Base-by-base conservation (phyloP, 495 filamentous ascomycete genomes). In the Podospora didyma region DNA sequence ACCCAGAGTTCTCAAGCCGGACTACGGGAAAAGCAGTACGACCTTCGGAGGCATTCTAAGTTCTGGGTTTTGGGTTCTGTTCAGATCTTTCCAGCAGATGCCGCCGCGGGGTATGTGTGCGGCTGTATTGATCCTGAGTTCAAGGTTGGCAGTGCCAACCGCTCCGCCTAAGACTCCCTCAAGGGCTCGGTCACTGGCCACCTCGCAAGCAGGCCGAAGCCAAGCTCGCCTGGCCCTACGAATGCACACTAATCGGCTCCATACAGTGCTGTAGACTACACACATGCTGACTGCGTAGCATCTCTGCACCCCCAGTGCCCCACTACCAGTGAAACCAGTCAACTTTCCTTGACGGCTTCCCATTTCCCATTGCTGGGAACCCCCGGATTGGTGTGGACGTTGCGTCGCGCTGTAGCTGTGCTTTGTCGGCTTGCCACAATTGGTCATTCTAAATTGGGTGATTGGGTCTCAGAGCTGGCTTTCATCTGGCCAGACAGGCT, bases 361-460 rank as follows among this genome's bases (percentile, higher is more conserved):
- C 39, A 42, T 14, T 42, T 17, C 39, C 39, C 39, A 42, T 42
- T 14, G 12, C 39, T 17, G 12, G 39, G 39, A 42, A 42, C 26
- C 26, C 26, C 26, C 26, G 9, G 26, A 31, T 31, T 31, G 26
- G 26, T 31, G 26, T 31, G 26, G 3, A 31, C 9, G 26, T 31
- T 9, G 26, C 26, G 26, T 31, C 9, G 26, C 26, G 26, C 26
- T 14, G 39, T 16, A 42, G 39, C 39, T 42, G 39, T 1, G 39
- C 39, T 42, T 47, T 19, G 41, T 22, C 19, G 3, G 45, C 45
- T 47, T 22, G 45, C 45, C 45, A 26, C 50, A 46, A 59, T 59
- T 59, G 50, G 56, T 45, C 44, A 21, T 59, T 53, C 50, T 54
- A 28, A 49, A 49, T 58, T 34, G 22, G 39, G 28, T n/a, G 9